Percentiles rank a stretch among this genome's conserved stretches.
Evolutionary conservation across 306 rosid genomes (phyloP).

Genomic region (Potentilla sterilis): DNA sequence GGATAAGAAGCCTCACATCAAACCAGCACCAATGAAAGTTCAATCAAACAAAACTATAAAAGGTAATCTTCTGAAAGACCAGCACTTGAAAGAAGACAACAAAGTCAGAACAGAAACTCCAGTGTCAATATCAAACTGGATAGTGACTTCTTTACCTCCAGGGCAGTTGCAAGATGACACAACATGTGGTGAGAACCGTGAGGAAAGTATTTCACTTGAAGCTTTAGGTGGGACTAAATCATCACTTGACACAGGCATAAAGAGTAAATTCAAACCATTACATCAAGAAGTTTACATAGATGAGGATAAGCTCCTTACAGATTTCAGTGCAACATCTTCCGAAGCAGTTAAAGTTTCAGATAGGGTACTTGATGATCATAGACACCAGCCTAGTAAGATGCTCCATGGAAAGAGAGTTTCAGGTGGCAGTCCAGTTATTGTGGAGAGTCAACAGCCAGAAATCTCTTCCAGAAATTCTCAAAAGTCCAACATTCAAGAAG

Average conservation of each 20-base stretch:
- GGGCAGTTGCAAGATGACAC: constrained; percentile 23
- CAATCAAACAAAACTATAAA: constrained; percentile 29
- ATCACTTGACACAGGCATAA: constrained; percentile 17
- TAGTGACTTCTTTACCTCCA: constrained; percentile 15
- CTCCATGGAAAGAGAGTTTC: constrained; percentile 17
- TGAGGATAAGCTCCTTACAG: constrained; percentile 32
- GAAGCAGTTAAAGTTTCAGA: constrained; percentile 30
- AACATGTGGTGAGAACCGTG: constrained; percentile 13
- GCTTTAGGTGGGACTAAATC: constrained; percentile 11
- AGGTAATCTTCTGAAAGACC: constrained; percentile 24
- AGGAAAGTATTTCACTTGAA: constrained; percentile 20
- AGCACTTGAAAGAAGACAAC: constrained; percentile 23
- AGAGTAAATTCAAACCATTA: constrained; percentile 24
- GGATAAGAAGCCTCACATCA: constrained; percentile 57
- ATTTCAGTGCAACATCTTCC: constrained; percentile 21
- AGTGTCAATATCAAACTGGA: constrained; percentile 13
- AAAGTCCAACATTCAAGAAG: constrained; percentile 25
- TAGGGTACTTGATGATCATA: constrained; percentile 24
- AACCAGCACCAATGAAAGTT: constrained; percentile 40
- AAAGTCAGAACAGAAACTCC: constrained; percentile 18
- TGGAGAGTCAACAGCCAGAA: constrained; percentile 25
- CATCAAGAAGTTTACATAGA: constrained; percentile 25
- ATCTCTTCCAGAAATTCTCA: constrained; percentile 18
- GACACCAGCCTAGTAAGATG: constrained; percentile 15
- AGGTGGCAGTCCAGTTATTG: constrained; percentile 21